Evolutionary conservation across 441 rosid genomes (phyloP).

Genomic region (Viola pubescens): DNA sequence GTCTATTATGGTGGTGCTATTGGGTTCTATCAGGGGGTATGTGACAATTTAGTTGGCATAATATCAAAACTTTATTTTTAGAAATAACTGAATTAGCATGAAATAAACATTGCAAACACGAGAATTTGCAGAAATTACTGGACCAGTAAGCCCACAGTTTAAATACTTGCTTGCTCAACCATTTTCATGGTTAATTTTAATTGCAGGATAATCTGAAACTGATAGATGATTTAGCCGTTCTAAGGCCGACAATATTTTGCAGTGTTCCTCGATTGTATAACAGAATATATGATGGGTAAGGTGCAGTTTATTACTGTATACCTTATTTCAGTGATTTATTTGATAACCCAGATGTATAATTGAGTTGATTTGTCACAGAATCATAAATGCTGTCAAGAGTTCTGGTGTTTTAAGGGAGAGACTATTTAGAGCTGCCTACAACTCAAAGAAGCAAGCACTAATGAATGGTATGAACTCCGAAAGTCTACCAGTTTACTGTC

Average conservation of each 20-base stretch:
- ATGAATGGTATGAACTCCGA: slow-evolving; percentile 53
- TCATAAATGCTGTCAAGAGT: slow-evolving; percentile 66
- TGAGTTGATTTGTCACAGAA: slow-evolving; percentile 32
- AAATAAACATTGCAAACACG: not conserved
- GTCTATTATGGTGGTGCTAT: slow-evolving; percentile 69
- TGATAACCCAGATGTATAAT: slow-evolving; percentile 11
- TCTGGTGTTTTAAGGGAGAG: slow-evolving; percentile 79
- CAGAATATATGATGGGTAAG: slow-evolving; percentile 85
- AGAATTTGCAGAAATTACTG: not conserved
- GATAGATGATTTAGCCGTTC: slow-evolving; percentile 85
- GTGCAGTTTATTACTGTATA: slow-evolving; percentile 12
- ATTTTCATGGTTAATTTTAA: slow-evolving; percentile 9
- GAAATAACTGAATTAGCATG: not conserved
- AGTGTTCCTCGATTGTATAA: slow-evolving; percentile 94
- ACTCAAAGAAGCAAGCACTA: slow-evolving; percentile 86
- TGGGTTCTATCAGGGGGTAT: slow-evolving; percentile 99
- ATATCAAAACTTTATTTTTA: not conserved
- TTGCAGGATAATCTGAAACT: slow-evolving; percentile 84
- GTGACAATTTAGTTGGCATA: slow-evolving; percentile 19
- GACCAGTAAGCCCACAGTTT: not conserved
- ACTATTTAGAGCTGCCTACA: slow-evolving; percentile 84
- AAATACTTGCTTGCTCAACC: not conserved
- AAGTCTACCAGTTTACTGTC: slow-evolving; percentile 1
- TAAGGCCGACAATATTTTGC: slow-evolving; percentile 84
- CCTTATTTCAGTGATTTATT: slow-evolving; percentile 10